Evolutionary conservation across 176 grass and related monocot genomes (phyloP).

Genomic region (Bonia amplexicaulis): DNA sequence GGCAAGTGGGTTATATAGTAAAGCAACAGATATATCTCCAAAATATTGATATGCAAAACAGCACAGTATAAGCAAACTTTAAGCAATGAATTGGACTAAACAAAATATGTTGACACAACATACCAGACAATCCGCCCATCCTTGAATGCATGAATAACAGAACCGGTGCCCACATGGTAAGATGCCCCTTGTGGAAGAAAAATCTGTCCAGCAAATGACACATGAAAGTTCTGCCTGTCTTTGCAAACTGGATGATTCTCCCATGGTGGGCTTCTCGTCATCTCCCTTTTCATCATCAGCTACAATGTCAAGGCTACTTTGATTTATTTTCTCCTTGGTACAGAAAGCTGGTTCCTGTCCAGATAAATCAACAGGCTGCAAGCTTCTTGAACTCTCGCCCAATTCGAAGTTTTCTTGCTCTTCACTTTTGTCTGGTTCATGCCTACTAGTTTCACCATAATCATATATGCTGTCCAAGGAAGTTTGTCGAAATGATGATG

Average conservation of each 20-base stretch:
- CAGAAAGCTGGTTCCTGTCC: slow-evolving; percentile 32
- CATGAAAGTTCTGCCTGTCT: slow-evolving; percentile 66
- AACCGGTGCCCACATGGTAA: slow-evolving; percentile 93
- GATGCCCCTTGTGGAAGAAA: slow-evolving; percentile 73
- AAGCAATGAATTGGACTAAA: slow-evolving; percentile 11
- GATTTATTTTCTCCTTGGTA: slow-evolving; percentile 29
- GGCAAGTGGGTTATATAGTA: neutral
- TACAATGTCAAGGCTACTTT: slow-evolving; percentile 22
- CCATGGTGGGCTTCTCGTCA: neutral
- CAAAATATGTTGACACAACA: neutral
- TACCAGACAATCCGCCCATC: slow-evolving; percentile 76
- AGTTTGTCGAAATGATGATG: slow-evolving; percentile 35
- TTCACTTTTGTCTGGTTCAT: slow-evolving; percentile 18
- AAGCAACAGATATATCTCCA: neutral
- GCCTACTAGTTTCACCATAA: slow-evolving; percentile 30
- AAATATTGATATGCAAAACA: neutral
- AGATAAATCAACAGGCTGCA: slow-evolving; percentile 12
- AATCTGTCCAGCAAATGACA: slow-evolving; percentile 92
- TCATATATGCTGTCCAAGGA: neutral
- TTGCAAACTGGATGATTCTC: slow-evolving; percentile 18
- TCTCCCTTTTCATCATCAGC: slow-evolving; percentile 25
- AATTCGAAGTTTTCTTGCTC: slow-evolving; percentile 3
- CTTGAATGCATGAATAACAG: slow-evolving; percentile 91
- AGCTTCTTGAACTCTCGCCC: slow-evolving; percentile 6
- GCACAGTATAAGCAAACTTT: neutral